These are phyloP conservation scores for Suillus sp. DNA, from an alignment of 768 basidiomycete genomes.

Conservation along the genomic window DNA sequence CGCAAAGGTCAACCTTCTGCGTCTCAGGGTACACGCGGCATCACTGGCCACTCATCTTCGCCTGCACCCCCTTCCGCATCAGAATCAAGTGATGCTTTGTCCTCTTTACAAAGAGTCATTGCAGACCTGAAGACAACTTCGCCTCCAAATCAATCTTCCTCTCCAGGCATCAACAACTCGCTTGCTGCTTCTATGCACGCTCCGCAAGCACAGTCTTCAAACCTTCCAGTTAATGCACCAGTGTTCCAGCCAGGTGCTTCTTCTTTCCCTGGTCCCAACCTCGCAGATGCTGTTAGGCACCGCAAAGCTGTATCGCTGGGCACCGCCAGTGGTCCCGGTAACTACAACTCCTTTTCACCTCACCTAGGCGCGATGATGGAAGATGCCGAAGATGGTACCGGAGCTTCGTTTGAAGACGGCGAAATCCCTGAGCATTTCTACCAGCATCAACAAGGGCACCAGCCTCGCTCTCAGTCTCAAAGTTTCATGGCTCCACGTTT, in stretches of 20 bases:
- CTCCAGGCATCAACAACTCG: constrained; percentile 41
- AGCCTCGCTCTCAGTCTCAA: constrained; percentile 76
- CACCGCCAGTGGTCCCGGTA: constrained; percentile 53
- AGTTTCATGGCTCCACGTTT: constrained; percentile 90
- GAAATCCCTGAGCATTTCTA: constrained; percentile 68
- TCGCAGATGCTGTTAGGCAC: constrained; percentile 61
- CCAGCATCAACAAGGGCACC: constrained; percentile 53
- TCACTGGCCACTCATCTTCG: constrained; percentile 39
- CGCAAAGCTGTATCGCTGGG: constrained; percentile 83
- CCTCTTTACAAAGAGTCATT: constrained; percentile 90
- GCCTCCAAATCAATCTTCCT: constrained; percentile 49
- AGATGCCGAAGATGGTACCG: constrained; percentile 66
- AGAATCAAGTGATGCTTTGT: constrained; percentile 78
- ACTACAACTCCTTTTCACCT: constrained; percentile 74
- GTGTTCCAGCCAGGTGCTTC: constrained; percentile 72
- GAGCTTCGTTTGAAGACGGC: constrained; percentile 66
- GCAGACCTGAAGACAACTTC: constrained; percentile 89
- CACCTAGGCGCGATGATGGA: constrained; percentile 85
- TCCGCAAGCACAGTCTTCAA: constrained; percentile 49
- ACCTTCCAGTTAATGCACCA: constrained; percentile 65
- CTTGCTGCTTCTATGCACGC: constrained; percentile 48
- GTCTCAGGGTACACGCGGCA: constrained; percentile 58
- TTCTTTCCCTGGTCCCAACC: constrained; percentile 49
- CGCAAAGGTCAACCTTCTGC: constrained; percentile 61
- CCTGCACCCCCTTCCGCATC: constrained; percentile 53